Evolutionary conservation across 2,329 filamentous ascomycete genomes (phyloP), one percentile per base, ranked within the genome.

Genomic region (Hymenoscyphus scutula): DNA sequence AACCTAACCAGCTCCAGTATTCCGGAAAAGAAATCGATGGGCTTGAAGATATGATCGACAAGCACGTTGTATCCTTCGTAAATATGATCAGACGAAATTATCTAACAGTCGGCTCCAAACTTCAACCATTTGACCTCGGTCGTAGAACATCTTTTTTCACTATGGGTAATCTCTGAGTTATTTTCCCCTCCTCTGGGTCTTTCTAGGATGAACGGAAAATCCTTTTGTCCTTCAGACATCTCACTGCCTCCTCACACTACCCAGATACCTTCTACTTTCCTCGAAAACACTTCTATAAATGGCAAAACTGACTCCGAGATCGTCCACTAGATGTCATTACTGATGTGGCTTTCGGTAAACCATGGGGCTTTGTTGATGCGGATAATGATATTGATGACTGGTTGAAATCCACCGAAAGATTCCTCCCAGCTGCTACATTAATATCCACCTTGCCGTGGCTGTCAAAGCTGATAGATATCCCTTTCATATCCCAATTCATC

Each of bases 81-180:
- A 69, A 76, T 7, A 75, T 86, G 11, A 78, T 85, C 51, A 76
- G 78, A 63, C 69, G 64, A 19, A 82, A 80, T 66, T 85, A 86
- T 58, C 67, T 79, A 10, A 78, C 78, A 4, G 77, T 69, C 1
- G 70, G 74, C 3, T 63, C 64, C 1, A 63, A 74, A 1, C 74
- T 74, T 27, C 69, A 71, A 0, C 75, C 75, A 0, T 73, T 85
- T 61, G 82, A 86, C 65, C 70, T 86, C 53, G 80, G 79, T 19
- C 73, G 76, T 37, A 82, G 82, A 66, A 77, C 79, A 2, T 78
- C 81, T 27, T 84, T 78, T 74, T 82, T 84, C 60, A 79, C 82
- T 0, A 73, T 85, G 1, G 83, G n/a, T n/a, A n/a, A n/a, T n/a
- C n/a, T n/a, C n/a, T n/a, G n/a, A n/a, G n/a, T n/a, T n/a, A n/a